Evolutionary conservation across 345 rosid genomes (phyloP), one percentile per base, ranked within the genome.

Genomic region (Moringa oleifera): DNA sequence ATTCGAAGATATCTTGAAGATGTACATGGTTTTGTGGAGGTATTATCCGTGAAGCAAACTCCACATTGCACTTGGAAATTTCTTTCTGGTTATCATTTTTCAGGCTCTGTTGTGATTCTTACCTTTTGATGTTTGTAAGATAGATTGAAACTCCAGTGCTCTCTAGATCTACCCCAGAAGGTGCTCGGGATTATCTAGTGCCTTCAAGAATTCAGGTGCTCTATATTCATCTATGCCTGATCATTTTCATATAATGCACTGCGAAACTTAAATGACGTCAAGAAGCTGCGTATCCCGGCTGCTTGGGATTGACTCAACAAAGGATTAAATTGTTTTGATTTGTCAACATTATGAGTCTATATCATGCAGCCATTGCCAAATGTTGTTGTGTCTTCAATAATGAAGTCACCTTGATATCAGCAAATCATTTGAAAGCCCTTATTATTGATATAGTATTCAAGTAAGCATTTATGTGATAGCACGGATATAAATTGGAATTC

Each of bases 101-200:
- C 31, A 17, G 58, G n/a, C 49, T 70, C 18, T 65, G 31, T 72
- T 70, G 67, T 80, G 62, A 73, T 83, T 53, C 62, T 76, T 65
- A 77, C 74, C 21, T 82, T 72, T 76, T 78, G 68, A 51, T 78
- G 73, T 63, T 70, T 78, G 53, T 76, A 76, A 81, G 82, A 75
- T 75, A 94, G 99, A 90, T 94, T 80, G 99, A 90, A 83, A 94
- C 99, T 65, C 99, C 99, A 58, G 74, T 90, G 63, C 96, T 94
- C 53, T 85, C 95, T 47, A 88, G 93, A 78, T 94, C 97, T 22
- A 94, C 99, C 69, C 99, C 99, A 36, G 96, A 90, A 84, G 97
- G 97, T 57, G 99, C 99, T 20, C 82, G 96, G 41, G 97, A 94
- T 80, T 94, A 88, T 78, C 74, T 94, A 75, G 99, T 94, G 12